These are phyloP conservation scores for Helminthosporium solani DNA, from an alignment of 2,329 filamentous ascomycete species.

Conservation along the genomic window DNA sequence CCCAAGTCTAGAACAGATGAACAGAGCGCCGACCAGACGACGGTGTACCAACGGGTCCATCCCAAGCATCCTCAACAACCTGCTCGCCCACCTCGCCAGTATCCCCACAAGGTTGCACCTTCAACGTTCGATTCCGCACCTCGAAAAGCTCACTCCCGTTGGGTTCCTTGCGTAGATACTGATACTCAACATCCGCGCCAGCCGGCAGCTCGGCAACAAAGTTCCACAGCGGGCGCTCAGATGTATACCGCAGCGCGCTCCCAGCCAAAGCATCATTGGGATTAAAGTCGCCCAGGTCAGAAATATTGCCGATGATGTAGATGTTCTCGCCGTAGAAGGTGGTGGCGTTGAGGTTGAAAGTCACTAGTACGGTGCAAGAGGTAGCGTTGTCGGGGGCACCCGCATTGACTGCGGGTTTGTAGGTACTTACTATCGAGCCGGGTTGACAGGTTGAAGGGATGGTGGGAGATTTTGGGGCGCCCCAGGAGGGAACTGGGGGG, in stretches of 20 bases:
- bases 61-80: conserved; percentile 7
- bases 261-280: conserved; percentile 39
- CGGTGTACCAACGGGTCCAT: conserved; percentile 1
- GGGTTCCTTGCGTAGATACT: conserved; percentile 46
- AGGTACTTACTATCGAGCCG: conserved; percentile 25
- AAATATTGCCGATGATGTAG: conserved; percentile 44
- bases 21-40: no score
- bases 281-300: conserved; percentile 46
- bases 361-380: conserved; percentile 31
- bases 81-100: not conserved
- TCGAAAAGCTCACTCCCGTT: conserved; percentile 47
- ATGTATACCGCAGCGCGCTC: conserved; percentile 43
- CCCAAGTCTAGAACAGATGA: no score
- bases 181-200: conserved; percentile 41
- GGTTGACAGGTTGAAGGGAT: conserved; percentile 54
- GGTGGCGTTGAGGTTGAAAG: conserved; percentile 48
- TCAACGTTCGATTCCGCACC: conserved; percentile 42
- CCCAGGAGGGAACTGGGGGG: conserved; percentile 60
- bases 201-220: conserved; percentile 41
- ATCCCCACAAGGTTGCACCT: conserved; percentile 30
- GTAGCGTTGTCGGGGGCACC: conserved; percentile 15
- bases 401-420: conserved; percentile 16
- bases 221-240: conserved; percentile 45
- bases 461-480: conserved; percentile 44
- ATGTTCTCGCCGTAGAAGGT: conserved; percentile 53